These are phyloP conservation scores for Gaeumannomyces sp. DNA, from an alignment of 2,329 filamentous ascomycete genomes.

Conservation along the genomic window DNA sequence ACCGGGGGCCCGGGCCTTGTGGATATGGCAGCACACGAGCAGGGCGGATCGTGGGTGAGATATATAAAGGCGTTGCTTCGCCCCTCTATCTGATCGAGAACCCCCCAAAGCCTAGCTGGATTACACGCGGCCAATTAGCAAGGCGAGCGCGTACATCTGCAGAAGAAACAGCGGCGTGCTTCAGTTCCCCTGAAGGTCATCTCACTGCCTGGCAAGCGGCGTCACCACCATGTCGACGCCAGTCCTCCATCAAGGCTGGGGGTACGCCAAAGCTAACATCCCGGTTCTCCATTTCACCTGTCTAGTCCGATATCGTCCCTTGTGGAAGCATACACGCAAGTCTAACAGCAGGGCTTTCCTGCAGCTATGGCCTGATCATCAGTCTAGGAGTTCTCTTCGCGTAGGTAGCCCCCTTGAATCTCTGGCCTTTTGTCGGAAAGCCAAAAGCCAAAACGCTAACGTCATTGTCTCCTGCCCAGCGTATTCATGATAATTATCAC, in stretches of 20 bases:
- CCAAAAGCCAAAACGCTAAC: neutral
- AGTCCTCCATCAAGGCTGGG: too few species aligned
- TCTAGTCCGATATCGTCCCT: too few species aligned
- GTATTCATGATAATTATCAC: neutral
- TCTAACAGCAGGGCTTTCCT: constrained; percentile 25
- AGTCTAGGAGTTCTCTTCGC: constrained; percentile 64
- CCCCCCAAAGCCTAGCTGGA: too few species aligned
- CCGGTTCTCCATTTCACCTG: too few species aligned
- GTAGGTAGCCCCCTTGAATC: constrained; percentile 40
- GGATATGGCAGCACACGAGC: neutral
- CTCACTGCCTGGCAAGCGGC: too few species aligned
- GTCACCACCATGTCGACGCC: too few species aligned
- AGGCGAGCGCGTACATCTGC: too few species aligned
- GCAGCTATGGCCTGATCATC: constrained; percentile 72
- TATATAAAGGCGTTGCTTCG: neutral
- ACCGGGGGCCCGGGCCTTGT: neutral
- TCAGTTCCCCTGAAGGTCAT: too few species aligned
- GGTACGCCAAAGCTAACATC: too few species aligned
- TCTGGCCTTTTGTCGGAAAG: constrained; percentile 17
- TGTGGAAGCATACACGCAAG: neutral
- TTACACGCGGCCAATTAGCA: neutral
- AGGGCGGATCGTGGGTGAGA: neutral
- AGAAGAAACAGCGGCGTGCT: too few species aligned
- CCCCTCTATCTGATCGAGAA: neutral
- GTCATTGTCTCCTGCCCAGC: neutral